phyloP scores from a whole-genome alignment of 2,329 filamentous ascomycete species.

The Alternaria dauci region DNA sequence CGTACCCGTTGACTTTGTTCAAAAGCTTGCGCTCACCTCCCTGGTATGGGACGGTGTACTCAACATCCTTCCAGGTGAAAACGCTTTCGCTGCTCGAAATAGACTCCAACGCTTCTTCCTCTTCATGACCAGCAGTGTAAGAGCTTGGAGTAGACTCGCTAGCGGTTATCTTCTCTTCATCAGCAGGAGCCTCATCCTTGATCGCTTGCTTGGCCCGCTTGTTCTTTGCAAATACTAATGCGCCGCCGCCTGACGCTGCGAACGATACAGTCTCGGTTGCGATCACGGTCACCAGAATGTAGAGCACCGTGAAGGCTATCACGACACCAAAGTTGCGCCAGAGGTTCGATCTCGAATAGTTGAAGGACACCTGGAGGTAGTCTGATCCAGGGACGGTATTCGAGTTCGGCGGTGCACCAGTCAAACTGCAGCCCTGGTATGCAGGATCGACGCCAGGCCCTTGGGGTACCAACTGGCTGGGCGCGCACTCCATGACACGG shows the following conservation, averaged over 20 bases:
- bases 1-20: constrained; percentile 77
- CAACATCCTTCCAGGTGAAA: constrained; percentile 51
- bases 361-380: constrained; percentile 65
- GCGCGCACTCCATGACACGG: constrained; percentile 65
- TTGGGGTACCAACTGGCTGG: constrained; percentile 66
- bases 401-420: constrained; percentile 64
- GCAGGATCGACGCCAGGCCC: constrained; percentile 63
- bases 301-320: constrained; percentile 77
- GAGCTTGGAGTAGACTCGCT: constrained; percentile 37
- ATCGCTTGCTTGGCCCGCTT: constrained; percentile 65
- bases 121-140: constrained; percentile 31
- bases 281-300: constrained; percentile 74
- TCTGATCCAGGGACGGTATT: constrained; percentile 61
- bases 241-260: constrained; percentile 69
- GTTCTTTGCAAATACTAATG: constrained; percentile 75
- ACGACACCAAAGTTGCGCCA: constrained; percentile 82
- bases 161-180: constrained; percentile 65
- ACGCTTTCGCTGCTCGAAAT: constrained; percentile 50
- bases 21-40: constrained; percentile 69
- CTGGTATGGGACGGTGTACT: constrained; percentile 76
- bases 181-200: constrained; percentile 55
- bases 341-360: constrained; percentile 65
- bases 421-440: constrained; percentile 69
- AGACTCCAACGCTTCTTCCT: constrained; percentile 45
- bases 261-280: constrained; percentile 75